These are phyloP conservation scores for Stagonosporopsis chrysanthemi DNA, from an alignment of 2,329 filamentous ascomycete genomes.

Conservation along the genomic window DNA sequence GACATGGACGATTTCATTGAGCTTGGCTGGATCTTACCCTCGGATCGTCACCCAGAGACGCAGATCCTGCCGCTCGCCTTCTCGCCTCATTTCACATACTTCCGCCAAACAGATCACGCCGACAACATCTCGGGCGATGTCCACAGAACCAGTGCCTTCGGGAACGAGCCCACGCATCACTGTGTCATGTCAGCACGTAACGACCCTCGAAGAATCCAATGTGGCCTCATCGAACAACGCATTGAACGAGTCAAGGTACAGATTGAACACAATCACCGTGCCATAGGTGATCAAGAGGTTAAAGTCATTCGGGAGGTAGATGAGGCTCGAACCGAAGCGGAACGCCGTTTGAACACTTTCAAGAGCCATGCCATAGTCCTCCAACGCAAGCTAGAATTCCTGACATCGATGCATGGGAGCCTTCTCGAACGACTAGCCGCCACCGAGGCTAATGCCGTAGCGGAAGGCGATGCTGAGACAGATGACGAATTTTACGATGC, in stretches of 20 bases:
- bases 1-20: slow-evolving; percentile 99
- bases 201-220: slow-evolving; percentile 88
- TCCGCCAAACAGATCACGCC: slow-evolving; percentile 92
- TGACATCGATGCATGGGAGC: slow-evolving; percentile 65
- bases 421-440: slow-evolving; percentile 64
- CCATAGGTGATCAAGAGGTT: slow-evolving; percentile 78
- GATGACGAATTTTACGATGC: slow-evolving; percentile 58
- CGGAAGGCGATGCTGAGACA: slow-evolving; percentile 52
- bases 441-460: slow-evolving; percentile 61
- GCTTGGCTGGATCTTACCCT: slow-evolving; percentile 92
- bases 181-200: slow-evolving; percentile 83
- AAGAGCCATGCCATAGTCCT: slow-evolving; percentile 65
- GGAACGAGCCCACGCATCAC: slow-evolving; percentile 89
- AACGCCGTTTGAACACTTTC: slow-evolving; percentile 63
- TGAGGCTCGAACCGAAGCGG: slow-evolving; percentile 60
- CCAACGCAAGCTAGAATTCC: slow-evolving; percentile 65
- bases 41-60: slow-evolving; percentile 88
- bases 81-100: slow-evolving; percentile 95
- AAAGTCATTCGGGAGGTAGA: slow-evolving; percentile 63
- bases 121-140: slow-evolving; percentile 81
- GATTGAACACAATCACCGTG: slow-evolving; percentile 74
- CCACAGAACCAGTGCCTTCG: slow-evolving; percentile 86
- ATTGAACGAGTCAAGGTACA: slow-evolving; percentile 81
- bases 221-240: slow-evolving; percentile 81
- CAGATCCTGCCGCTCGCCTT: slow-evolving; percentile 92